These are phyloP conservation scores for Fusarium longipes DNA, from an alignment of 2,329 filamentous ascomycete genomes.

Conservation along the genomic window DNA sequence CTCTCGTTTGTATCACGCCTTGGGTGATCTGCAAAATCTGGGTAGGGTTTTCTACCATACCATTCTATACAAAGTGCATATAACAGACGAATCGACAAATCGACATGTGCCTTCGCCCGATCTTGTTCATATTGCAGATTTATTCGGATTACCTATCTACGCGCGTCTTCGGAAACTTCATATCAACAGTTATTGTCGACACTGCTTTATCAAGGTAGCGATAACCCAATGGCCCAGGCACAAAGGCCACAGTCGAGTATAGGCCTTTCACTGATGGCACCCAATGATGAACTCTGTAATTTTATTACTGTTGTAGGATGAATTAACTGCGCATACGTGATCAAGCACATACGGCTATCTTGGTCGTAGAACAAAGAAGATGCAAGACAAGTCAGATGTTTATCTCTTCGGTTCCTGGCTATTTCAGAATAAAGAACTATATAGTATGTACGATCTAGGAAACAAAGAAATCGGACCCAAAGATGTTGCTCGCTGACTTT, in stretches of 20 bases:
- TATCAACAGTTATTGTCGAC: neutral
- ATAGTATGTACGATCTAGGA: neutral
- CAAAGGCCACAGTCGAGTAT: neutral
- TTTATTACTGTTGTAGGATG: too few relatives aligned
- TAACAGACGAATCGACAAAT: neutral
- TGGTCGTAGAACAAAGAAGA: neutral
- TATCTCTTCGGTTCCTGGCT: neutral
- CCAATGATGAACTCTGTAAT: neutral
- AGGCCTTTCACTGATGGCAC: neutral
- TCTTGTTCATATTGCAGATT: too few relatives aligned
- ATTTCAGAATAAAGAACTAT: neutral
- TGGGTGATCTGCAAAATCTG: neutral
- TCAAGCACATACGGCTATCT: neutral
- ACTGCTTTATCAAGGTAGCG: neutral
- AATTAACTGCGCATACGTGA: neutral
- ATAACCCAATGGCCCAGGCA: neutral
- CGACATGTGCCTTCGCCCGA: neutral
- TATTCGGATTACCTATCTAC: neutral
- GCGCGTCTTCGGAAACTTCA: neutral
- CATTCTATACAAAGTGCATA: neutral
- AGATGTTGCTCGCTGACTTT: neutral
- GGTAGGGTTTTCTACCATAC: neutral
- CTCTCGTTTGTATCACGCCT: neutral
- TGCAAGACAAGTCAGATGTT: neutral
- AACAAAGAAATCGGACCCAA: neutral